Evolutionary conservation across 345 rosid genomes (phyloP).

Genomic region (Durio zibethinus): DNA sequence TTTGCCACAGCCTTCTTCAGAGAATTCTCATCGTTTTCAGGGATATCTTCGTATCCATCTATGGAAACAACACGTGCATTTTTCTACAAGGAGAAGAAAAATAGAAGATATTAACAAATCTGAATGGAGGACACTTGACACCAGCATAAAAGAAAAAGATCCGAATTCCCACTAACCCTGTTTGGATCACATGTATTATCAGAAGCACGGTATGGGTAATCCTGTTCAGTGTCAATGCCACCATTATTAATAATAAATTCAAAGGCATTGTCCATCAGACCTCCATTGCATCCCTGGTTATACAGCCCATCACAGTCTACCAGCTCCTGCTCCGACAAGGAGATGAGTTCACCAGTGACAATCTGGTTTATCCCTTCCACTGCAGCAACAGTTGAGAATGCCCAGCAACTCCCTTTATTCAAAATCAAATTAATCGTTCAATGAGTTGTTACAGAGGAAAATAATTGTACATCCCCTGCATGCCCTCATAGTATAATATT

Average conservation of each 20-base stretch:
- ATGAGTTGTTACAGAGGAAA: neutral
- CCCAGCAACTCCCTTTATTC: constrained; percentile 80
- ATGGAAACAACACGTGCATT: constrained; percentile 68
- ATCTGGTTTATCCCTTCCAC: constrained; percentile 78
- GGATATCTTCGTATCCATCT: constrained; percentile 69
- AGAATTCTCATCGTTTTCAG: constrained; percentile 54
- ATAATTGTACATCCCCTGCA: neutral
- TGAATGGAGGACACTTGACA: neutral
- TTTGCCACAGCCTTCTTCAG: constrained; percentile 66
- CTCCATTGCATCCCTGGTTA: constrained; percentile 71
- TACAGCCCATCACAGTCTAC: constrained; percentile 65
- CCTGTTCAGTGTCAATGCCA: constrained; percentile 63
- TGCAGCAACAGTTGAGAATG: constrained; percentile 72
- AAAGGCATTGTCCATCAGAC: constrained; percentile 75
- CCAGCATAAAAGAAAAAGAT: neutral
- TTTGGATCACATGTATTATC: constrained; percentile 47
- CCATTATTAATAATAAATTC: constrained; percentile 60
- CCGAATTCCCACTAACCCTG: constrained; percentile 35
- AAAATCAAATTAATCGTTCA: neutral
- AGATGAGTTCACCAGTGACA: constrained; percentile 57
- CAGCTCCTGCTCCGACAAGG: constrained; percentile 69
- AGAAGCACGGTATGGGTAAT: constrained; percentile 53
- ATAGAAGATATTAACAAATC: neutral
- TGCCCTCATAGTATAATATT: too few relatives aligned
- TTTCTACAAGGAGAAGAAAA: constrained; percentile 33